Evolutionary conservation across 495 filamentous ascomycete species (phyloP).

Genomic region (Talaromyces nanjingensis): DNA sequence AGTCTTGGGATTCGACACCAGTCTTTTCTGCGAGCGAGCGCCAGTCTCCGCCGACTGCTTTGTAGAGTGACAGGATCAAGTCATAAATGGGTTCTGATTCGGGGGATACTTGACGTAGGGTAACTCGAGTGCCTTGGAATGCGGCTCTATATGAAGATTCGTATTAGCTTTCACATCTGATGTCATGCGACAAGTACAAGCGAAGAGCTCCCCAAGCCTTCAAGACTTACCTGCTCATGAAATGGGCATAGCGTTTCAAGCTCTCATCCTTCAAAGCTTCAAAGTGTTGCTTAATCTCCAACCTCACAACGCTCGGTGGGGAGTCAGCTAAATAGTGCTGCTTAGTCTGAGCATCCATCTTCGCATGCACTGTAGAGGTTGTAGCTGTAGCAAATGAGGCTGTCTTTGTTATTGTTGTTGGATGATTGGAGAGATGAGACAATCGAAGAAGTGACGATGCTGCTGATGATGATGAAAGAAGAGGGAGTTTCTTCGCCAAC

Average conservation of each 20-base stretch:
- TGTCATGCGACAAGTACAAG: neutral
- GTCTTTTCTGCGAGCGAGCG: slow-evolving; percentile 59
- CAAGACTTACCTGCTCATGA: slow-evolving; percentile 65
- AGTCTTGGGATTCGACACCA: slow-evolving; percentile 58
- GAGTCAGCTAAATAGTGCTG: slow-evolving; percentile 81
- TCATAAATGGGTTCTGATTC: slow-evolving; percentile 90
- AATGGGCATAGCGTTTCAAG: slow-evolving; percentile 74
- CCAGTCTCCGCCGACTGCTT: slow-evolving; percentile 72
- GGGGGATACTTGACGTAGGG: slow-evolving; percentile 80
- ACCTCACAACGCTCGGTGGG: slow-evolving; percentile 75
- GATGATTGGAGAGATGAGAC: neutral
- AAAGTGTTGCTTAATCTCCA: slow-evolving; percentile 88
- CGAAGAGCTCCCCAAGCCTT: neutral
- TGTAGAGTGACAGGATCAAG: slow-evolving; percentile 76
- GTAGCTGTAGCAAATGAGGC: slow-evolving; percentile 7
- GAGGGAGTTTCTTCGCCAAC: neutral
- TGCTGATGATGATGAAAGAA: neutral
- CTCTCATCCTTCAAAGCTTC: slow-evolving; percentile 70
- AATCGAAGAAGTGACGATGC: neutral
- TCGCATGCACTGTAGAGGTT: slow-evolving; percentile 9
- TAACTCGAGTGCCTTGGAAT: slow-evolving; percentile 77
- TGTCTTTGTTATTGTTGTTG: neutral
- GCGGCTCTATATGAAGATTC: slow-evolving; percentile 55
- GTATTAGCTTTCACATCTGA: neutral
- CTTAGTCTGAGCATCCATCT: slow-evolving; percentile 36